A percentile compares a stretch with the other conserved stretches of the same genome.
Evolutionary conservation across 1,284 basidiomycete genomes (phyloP).

Genomic region (Thelephora terrestris): DNA sequence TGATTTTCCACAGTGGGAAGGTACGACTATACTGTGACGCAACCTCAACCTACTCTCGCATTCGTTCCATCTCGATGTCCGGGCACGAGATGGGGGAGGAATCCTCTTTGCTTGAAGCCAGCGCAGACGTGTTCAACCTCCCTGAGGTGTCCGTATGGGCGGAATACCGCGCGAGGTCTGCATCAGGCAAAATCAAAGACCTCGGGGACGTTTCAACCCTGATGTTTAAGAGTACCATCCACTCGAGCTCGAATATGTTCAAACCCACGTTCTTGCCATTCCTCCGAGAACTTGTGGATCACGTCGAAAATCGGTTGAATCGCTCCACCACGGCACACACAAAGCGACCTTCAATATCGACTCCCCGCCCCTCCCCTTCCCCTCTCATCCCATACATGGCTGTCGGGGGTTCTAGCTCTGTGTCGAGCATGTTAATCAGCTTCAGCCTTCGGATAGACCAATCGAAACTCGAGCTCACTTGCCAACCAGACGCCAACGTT

Average conservation of each 20-base stretch:
- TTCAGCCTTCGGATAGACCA: constrained; percentile 85
- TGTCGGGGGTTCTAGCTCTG: constrained; percentile 10
- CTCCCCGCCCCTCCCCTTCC: constrained; percentile 10
- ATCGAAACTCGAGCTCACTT: constrained; percentile 76
- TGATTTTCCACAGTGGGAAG: constrained; percentile 75
- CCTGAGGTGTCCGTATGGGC: constrained; percentile 79
- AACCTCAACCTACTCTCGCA: constrained; percentile 24
- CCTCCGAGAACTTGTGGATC: constrained; percentile 59
- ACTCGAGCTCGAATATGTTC: constrained; percentile 78
- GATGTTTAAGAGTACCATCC: constrained; percentile 71
- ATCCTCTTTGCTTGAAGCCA: constrained; percentile 28
- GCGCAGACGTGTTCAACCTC: constrained; percentile 58
- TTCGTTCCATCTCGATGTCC: constrained; percentile 25
- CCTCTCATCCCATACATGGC: neutral
- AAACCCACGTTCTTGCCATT: constrained; percentile 78
- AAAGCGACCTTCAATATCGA: constrained; percentile 14
- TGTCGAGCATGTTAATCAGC: constrained; percentile 56
- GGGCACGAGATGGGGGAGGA: constrained; percentile 37
- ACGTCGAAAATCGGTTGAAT: constrained; percentile 56
- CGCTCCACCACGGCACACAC: constrained; percentile 19
- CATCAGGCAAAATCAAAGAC: constrained; percentile 24
- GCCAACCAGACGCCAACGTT: constrained; percentile 83
- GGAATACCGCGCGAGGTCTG: constrained; percentile 59
- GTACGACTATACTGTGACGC: constrained; percentile 52
- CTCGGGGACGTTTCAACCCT: constrained; percentile 32